Conservation (phyloP, 768 basidiomycete species). For the Pulveroboletus sp. region DNA sequence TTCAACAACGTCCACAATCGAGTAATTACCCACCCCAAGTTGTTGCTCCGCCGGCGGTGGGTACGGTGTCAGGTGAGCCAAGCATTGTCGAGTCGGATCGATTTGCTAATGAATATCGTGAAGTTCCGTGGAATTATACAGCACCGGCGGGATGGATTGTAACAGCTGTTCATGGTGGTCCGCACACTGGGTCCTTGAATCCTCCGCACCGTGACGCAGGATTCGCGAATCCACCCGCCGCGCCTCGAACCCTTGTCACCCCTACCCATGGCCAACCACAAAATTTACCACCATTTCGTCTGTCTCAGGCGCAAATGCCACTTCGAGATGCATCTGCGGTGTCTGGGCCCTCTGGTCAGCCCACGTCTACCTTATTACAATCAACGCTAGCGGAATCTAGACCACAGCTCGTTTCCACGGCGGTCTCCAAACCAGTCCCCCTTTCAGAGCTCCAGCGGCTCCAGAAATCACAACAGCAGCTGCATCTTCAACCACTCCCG, state of each 20-base stretch:
- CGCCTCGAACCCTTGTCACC: not conserved
- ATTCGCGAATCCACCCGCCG: not conserved
- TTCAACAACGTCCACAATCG: slow-evolving; percentile 11
- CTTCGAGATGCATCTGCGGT: not conserved
- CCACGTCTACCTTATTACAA: not conserved
- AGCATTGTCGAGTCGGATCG: not conserved
- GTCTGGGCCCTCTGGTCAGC: not conserved
- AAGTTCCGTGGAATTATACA: slow-evolving; percentile 2
- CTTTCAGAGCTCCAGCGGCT: not conserved
- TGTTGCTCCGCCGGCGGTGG: not conserved
- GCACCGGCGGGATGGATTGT: not conserved
- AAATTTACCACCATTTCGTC: not conserved
- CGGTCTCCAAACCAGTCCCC: not conserved
- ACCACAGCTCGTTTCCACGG: not conserved
- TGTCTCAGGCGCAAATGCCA: slow-evolving; percentile 6
- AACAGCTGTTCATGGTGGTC: not conserved
- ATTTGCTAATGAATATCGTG: not conserved
- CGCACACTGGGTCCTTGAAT: not conserved
- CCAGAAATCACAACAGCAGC: not conserved
- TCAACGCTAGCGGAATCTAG: not conserved
- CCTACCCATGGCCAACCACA: slow-evolving; percentile 1
- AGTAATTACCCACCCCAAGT: slow-evolving; percentile 7
- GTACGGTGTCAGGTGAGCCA: slow-evolving; percentile 10
- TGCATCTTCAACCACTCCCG: not conserved
- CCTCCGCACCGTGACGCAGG: not conserved